Evolutionary conservation across 495 filamentous ascomycete species (phyloP), one percentile per base, ranked within the genome.

Genomic region (Penicillium odoratum): DNA sequence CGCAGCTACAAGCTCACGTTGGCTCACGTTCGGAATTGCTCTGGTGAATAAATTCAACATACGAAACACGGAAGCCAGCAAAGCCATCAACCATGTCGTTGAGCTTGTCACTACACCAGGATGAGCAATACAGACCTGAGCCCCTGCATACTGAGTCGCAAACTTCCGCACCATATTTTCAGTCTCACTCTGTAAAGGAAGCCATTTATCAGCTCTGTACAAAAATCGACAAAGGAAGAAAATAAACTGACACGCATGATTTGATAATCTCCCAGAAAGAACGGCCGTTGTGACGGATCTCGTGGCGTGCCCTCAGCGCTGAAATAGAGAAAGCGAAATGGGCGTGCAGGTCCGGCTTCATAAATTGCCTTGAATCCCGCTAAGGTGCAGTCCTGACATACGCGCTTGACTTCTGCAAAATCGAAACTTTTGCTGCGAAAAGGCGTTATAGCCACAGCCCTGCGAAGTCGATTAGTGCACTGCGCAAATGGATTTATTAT

Each of bases 321-420:
- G 48, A 74, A 70, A 51, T 81, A 83, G 11, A 82, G 51, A 57
- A 83, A 85, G 11, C 60, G 69, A 47, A 69, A 67, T 25, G 68
- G 60, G n/a, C 44, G 42, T 11, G 47, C 31, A 7, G 44, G 52
- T 18, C 45, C 55, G 45, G 62, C 55, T 18, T 62, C 50, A 15
- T 62, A 65, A 7, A 83, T 71, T 21, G 72, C 67, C 55, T 72
- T 53, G 28, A 83, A 61, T 0, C 68, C 80, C 3, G 63, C 56
- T 3, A 76, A 48, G 0, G 78, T 70, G 56, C 76, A 80, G 30
- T 74, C 72, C 0, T 73, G 70, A 49, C 76, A 80, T 7, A 82
- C 60, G 25, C 68, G 76, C 30, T 68, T 69, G 18, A 78, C 71
- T 33, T 78, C 69, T 18, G 70, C 65, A 45, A 71, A 76, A n/a